Evolutionary conservation across 768 basidiomycete species (phyloP).

Genomic region (Collybia sp.): DNA sequence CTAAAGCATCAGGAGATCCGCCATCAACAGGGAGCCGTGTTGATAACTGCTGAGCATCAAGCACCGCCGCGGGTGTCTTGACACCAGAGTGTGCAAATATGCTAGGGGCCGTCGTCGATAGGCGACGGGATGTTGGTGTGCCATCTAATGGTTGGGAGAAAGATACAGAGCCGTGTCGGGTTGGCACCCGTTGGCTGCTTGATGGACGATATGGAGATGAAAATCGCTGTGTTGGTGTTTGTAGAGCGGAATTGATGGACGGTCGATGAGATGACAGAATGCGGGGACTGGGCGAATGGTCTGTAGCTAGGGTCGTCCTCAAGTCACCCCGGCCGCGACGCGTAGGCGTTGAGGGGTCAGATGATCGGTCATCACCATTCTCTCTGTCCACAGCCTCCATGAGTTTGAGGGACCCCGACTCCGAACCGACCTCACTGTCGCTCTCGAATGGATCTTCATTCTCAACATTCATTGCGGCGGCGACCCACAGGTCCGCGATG

Average conservation of each 20-base stretch:
- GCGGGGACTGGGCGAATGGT: slow-evolving; percentile 7
- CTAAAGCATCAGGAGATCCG: slow-evolving; percentile 30
- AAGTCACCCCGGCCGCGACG: slow-evolving; percentile 10
- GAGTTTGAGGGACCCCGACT: slow-evolving; percentile 14
- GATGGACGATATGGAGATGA: slow-evolving; percentile 27
- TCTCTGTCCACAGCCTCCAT: slow-evolving; percentile 26
- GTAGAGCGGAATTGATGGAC: slow-evolving; percentile 19
- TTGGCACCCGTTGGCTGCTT: slow-evolving; percentile 19
- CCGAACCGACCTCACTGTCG: slow-evolving; percentile 39
- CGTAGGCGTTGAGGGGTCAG: slow-evolving; percentile 14
- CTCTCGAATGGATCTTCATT: slow-evolving; percentile 77
- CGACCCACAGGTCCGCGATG: slow-evolving; percentile 96
- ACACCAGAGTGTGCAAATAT: slow-evolving; percentile 87
- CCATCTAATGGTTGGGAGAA: slow-evolving; percentile 29
- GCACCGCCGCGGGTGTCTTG: slow-evolving; percentile 67
- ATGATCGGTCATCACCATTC: slow-evolving; percentile 22
- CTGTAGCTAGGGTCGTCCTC: slow-evolving; percentile 14
- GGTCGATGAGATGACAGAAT: slow-evolving; percentile 24
- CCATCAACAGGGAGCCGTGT: slow-evolving; percentile 33
- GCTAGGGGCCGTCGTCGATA: slow-evolving; percentile 56
- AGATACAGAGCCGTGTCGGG: slow-evolving; percentile 26
- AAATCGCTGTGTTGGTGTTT: slow-evolving; percentile 18
- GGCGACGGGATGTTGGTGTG: slow-evolving; percentile 43
- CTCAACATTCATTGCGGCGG: slow-evolving; percentile 93
- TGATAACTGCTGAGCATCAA: slow-evolving; percentile 67